These are phyloP conservation scores for Penicillium flavigenum DNA, from an alignment of 495 filamentous ascomycete species.

Conservation along the genomic window DNA sequence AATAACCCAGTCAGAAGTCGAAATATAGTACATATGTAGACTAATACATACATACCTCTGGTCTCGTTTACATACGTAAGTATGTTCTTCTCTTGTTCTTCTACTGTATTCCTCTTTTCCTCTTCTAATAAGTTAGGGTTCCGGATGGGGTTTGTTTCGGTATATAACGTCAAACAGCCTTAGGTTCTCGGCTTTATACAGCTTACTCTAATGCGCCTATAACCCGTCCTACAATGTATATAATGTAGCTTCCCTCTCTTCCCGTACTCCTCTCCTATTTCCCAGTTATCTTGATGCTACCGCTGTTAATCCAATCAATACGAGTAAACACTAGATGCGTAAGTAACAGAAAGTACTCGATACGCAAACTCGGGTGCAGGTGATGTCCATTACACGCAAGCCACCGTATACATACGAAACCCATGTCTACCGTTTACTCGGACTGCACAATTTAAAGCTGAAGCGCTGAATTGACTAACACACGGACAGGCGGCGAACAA, in stretches of 20 bases:
- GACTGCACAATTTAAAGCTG: slow-evolving; percentile 21
- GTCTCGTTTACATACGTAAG: no score
- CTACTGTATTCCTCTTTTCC: no score
- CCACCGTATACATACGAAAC: neutral
- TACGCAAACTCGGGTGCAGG: neutral
- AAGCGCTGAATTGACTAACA: slow-evolving; percentile 39
- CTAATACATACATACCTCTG: no score
- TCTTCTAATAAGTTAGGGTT: no score
- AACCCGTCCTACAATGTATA: neutral
- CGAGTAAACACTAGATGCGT: neutral
- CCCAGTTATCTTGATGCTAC: neutral
- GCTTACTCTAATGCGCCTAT: neutral
- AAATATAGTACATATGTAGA: no score
- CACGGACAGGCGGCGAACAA: slow-evolving; percentile 25
- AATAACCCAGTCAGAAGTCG: no score
- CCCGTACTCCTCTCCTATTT: neutral
- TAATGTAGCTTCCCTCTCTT: neutral
- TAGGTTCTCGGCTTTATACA: neutral
- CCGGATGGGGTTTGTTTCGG: no score
- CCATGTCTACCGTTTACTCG: neutral
- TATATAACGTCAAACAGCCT: neutral
- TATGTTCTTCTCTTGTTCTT: no score
- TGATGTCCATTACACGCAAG: neutral
- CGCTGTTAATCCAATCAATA: neutral
- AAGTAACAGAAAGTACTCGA: neutral